Evolutionary conservation across 2,329 filamentous ascomycete species (phyloP), one percentile per base, ranked within the genome.

Genomic region (Colletotrichum somersetense): DNA sequence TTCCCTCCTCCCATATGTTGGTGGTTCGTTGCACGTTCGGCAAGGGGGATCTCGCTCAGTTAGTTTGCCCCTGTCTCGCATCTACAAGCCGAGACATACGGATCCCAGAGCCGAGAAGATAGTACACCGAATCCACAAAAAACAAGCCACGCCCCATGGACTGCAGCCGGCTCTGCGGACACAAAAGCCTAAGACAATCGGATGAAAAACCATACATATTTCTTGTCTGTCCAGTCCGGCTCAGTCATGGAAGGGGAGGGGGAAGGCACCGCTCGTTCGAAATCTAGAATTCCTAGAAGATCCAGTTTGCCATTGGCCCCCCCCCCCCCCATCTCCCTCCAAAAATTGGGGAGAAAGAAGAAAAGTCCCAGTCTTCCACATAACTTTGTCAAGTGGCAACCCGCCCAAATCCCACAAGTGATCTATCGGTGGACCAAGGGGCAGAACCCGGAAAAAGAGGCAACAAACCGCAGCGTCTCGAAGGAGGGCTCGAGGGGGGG

Each of bases 371-470:
- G 53, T 40, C 66, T 46, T 66, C 59, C 55, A 61, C 63, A 62
- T 52, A 71, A 57, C 65, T 65, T 44, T 71, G 50, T 57, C 33
- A 18, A 48, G 68, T 63, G 65, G 44, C 65, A 42, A 63, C 50
- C 16, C 14, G 50, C 33, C 33, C 11, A 12, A 52, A 40, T 62
- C n/a, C 46, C 30, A 50, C 35, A 18, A 62, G 48, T 63, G 14
- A 50, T n/a, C 20, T 35, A 16, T 35, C 38, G 8, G 62, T 23
- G 35, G 35, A 12, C 30, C 20, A 44, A 35, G 30, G 44, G 44
- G 59, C 26, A 40, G 52, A 42, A 53, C 35, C 11, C 42, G 30
- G 3, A 53, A 42, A 63, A 38, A 38, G 62, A 56, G 53, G 62
- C 52, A 65, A 35, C 50, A 46, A 30, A 23, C 23, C 33, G 26